Conservation (phyloP, 108 stramenopile species). For the Asterionellopsis glacialis region DNA sequence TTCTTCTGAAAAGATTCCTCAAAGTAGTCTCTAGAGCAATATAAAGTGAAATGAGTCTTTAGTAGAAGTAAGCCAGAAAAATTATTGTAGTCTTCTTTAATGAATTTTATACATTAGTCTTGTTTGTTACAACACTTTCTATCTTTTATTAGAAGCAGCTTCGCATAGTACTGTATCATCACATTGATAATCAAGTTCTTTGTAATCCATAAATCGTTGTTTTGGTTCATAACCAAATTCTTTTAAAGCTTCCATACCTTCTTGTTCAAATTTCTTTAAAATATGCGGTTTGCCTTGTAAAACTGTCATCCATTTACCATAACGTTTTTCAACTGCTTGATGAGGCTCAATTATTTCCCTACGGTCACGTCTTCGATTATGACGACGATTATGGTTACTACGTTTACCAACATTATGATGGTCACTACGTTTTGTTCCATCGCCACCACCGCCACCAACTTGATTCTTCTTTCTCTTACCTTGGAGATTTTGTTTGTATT, state of each 20-base stretch:
- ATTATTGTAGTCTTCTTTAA: too few species aligned
- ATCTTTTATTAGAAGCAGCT: too few species aligned
- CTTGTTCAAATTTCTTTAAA: constrained; percentile 15
- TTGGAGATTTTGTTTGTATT: not conserved
- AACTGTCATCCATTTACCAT: constrained; percentile 41
- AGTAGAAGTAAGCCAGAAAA: too few species aligned
- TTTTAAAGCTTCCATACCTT: constrained; percentile 20
- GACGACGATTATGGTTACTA: not conserved
- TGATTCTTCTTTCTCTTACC: not conserved
- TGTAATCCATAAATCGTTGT: constrained; percentile 1
- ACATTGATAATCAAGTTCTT: not conserved
- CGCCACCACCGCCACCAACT: not conserved
- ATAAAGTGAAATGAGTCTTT: too few species aligned
- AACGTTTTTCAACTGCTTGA: constrained; percentile 17
- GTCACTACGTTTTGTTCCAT: not conserved
- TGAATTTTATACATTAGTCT: too few species aligned
- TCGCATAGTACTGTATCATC: constrained; percentile 2
- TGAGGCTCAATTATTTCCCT: not conserved
- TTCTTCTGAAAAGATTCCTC: too few species aligned
- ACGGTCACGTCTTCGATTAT: not conserved
- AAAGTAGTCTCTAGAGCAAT: too few species aligned
- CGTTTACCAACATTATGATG: not conserved
- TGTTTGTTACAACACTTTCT: too few species aligned
- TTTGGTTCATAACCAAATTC: constrained; percentile 40
- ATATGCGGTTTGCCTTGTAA: constrained; percentile 15